A percentile compares a stretch with the other conserved stretches of the same genome.
Evolutionary conservation across 768 basidiomycete genomes (phyloP).

Genomic region (Tylopilus plumbeoviolaceoides): DNA sequence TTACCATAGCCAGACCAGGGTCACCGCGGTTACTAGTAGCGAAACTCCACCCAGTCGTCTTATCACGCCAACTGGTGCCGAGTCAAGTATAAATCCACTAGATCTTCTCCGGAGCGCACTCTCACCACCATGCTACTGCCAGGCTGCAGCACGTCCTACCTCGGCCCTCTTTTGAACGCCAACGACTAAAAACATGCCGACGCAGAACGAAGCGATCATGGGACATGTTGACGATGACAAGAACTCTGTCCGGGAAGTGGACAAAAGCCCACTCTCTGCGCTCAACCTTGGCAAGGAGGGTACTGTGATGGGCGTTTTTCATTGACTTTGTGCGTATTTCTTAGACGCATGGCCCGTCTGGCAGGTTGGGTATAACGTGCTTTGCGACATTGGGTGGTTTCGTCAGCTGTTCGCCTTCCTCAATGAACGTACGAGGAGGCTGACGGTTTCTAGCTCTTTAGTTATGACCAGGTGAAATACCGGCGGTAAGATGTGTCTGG

Average conservation of each 20-base stretch:
- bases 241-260: neutral
- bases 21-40: neutral
- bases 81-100: constrained; percentile 14
- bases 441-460: constrained; percentile 25
- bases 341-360: neutral
- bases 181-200: constrained; percentile 4
- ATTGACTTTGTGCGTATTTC: neutral
- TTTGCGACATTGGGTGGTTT: constrained; percentile 32
- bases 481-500: neutral
- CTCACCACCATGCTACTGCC: constrained; percentile 1
- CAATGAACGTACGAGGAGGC: neutral
- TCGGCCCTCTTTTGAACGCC: neutral
- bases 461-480: constrained; percentile 26
- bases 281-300: constrained; percentile 13
- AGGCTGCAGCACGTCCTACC: constrained; percentile 12
- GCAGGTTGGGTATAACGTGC: constrained; percentile 29
- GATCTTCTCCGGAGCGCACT: neutral
- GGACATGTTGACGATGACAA: neutral
- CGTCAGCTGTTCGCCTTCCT: constrained; percentile 14
- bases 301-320: too few relatives aligned
- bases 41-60: neutral
- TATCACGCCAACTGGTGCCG: neutral
- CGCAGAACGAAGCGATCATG: constrained; percentile 8
- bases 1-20: neutral
- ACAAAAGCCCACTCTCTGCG: neutral